A percentile compares a stretch with the other conserved stretches of the same genome.
phyloP scores from a whole-genome alignment of 225 moss, liverwort and hornwort genomes.

The Anthoceros angustus region DNA sequence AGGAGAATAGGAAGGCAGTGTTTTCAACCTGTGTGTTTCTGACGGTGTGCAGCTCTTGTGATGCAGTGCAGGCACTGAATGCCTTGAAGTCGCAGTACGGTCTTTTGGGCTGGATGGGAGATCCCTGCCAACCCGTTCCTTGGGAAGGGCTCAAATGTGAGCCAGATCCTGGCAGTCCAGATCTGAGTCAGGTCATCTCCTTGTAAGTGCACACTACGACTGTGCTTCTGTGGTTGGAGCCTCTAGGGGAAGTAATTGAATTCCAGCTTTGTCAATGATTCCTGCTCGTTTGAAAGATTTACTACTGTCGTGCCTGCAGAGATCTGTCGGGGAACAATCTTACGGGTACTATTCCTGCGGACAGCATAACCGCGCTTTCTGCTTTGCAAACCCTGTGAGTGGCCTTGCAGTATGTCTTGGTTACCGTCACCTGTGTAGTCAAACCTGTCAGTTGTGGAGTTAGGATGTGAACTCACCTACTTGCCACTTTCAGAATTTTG shows the following conservation, averaged over 20 bases:
- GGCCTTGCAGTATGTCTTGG: not conserved
- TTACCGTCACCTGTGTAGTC: too few relatives aligned
- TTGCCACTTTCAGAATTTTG: not conserved
- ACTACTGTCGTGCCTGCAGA: not conserved
- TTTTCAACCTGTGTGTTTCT: not conserved
- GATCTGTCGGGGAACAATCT: not conserved
- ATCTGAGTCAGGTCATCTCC: not conserved
- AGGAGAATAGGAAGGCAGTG: not conserved
- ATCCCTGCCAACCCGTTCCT: not conserved
- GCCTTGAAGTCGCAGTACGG: not conserved
- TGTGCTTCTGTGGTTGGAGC: not conserved
- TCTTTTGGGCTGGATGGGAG: not conserved
- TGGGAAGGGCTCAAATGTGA: not conserved
- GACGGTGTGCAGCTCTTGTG: not conserved
- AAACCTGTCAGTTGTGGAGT: too few relatives aligned
- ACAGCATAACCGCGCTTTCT: not conserved
- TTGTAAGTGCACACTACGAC: not conserved
- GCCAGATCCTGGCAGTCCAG: not conserved
- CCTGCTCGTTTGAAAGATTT: not conserved
- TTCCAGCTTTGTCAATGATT: too few relatives aligned
- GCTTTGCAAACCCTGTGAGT: not conserved
- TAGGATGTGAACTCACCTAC: too few relatives aligned
- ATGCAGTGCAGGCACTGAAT: not conserved
- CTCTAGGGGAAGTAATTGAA: not conserved
- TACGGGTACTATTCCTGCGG: not conserved